Evolutionary conservation across 352 stramenopile species (phyloP), one percentile per base, ranked within the genome.

Genomic region (Pythium dissimile): DNA sequence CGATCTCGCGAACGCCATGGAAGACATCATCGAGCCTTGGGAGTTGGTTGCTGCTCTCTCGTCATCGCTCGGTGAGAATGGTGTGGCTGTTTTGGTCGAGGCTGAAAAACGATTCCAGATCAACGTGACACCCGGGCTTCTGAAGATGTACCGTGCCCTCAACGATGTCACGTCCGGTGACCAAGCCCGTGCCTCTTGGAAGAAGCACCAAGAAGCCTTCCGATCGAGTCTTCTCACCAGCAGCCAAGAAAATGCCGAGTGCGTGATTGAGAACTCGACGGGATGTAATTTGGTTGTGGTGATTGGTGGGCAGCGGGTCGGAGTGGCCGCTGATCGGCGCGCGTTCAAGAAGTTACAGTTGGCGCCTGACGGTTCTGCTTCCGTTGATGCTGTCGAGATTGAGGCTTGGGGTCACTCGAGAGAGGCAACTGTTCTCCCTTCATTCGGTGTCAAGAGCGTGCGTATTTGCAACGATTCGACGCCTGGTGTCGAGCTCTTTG

Each of bases 81-180:
- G 70, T n/a, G 47, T 75, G 3, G 53, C 64, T 4, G 59, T 66
- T 13, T 54, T 72, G n/a, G 41, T 62, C 10, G 69, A 77, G 53
- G 69, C 69, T 15, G 62, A 73, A 21, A 72, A 69, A 15, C 57
- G 57, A 23, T 73, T 78, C 41, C 70, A 78, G 51, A 66, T 78
- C 43, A 78, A 78, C 38, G 47, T 78, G 9, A 72, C 70, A 12
- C 62, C 70, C 32, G 62, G 54, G 21, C 42, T 78, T 2, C 31
- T 95, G 43, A 88, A 91, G 39, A 88, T 76, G 12, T 89, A 92
- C 28, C 78, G 78, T 44, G 76, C 79, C 12, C 38, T 95, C 39
- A 90, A 89, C 64, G 85, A 95, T 21, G 78, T 89, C 0, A 54
- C 91, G 34, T 80, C 86, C 15, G 77, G 75, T 15, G 79, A 88